A percentile compares a stretch with the other conserved stretches of the same genome.
These are phyloP conservation scores for Diaporthe sp. DNA, from an alignment of 2,329 filamentous ascomycete genomes.

Conservation along the genomic window DNA sequence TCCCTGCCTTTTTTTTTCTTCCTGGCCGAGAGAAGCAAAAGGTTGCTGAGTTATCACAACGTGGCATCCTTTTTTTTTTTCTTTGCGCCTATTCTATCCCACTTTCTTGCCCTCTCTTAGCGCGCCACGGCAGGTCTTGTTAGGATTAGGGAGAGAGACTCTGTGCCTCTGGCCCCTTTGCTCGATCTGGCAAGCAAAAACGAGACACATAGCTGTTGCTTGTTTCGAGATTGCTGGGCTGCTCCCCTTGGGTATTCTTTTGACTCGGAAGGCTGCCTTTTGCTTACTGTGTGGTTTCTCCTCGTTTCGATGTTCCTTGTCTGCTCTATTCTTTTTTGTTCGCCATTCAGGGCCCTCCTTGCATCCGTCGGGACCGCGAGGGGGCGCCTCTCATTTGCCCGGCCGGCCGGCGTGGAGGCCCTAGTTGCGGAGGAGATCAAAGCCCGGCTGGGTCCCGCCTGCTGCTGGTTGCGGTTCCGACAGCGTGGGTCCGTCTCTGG, in stretches of 20 bases:
- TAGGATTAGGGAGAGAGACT: not conserved
- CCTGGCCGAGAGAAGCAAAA: not conserved
- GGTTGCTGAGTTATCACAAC: not conserved
- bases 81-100: not conserved
- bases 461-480: not conserved
- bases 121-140: not conserved
- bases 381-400: not conserved
- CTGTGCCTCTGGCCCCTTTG: not conserved
- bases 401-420: not conserved
- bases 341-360: slow-evolving; percentile 5
- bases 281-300: not conserved
- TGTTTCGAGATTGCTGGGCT: not conserved
- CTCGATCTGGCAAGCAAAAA: slow-evolving; percentile 17
- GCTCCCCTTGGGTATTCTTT: not conserved
- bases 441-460: slow-evolving; percentile 8
- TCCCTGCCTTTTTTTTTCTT: not conserved
- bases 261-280: not conserved
- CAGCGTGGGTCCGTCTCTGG: slow-evolving; percentile 7
- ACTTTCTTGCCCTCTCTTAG: not conserved
- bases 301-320: not conserved
- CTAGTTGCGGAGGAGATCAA: not conserved
- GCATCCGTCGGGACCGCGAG: slow-evolving; percentile 1
- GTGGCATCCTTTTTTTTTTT: slow-evolving; percentile 5
- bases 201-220: not conserved
- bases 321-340: not conserved